Base-by-base conservation (phyloP, 2,329 filamentous ascomycete genomes). In the Sporothrix pseudoabietina region DNA sequence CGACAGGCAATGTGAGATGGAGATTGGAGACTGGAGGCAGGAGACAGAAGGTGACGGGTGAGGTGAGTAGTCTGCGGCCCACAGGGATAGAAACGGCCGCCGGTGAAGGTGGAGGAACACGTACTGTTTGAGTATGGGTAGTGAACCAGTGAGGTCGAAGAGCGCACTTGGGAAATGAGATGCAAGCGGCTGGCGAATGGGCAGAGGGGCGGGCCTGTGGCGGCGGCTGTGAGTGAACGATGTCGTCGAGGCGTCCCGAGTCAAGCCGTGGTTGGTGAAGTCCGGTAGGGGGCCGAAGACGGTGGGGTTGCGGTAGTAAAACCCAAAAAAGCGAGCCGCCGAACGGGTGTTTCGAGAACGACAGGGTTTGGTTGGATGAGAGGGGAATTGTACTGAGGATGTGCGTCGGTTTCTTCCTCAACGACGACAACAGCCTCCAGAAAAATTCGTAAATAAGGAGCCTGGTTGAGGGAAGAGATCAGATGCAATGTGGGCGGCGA, bases 401-500 rank as follows among this genome's bases (percentile, higher is more conserved):
- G 22, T 44, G n/a, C 57, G 57, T 22, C 39, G 39, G 39, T 44
- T 47, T 30, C 26, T 26, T 26, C 26, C 26, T 26, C 26, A 26
- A 26, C 26, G 26, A 26, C 2, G 26, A 26, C 26, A 26, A 26
- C 26, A 26, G 26, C 26, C 26, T 26, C 26, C 26, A 26, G 26
- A 26, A 1, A 26, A 1, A 22, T 47, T 26, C 39, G 61, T 66
- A 41, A 47, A 66, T 19, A 22, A 47, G 35, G 32, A 66, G 39
- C 61, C 59, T 66, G 22, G 61, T 8, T 12, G 61, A 14, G 26
- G 52, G 70, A 69, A 72, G 61, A 71, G 65, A 55, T 44, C 55
- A 66, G 71, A 73, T 69, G 73, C 74, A 74, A 30, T 70, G 44
- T 54, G 73, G 75, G 75, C 74, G 75, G 32, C 72, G 73, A 61